Percentiles rank a stretch among this genome's conserved stretches.
Conservation (phyloP, 768 basidiomycete genomes). For the Pisolithus sp. region DNA sequence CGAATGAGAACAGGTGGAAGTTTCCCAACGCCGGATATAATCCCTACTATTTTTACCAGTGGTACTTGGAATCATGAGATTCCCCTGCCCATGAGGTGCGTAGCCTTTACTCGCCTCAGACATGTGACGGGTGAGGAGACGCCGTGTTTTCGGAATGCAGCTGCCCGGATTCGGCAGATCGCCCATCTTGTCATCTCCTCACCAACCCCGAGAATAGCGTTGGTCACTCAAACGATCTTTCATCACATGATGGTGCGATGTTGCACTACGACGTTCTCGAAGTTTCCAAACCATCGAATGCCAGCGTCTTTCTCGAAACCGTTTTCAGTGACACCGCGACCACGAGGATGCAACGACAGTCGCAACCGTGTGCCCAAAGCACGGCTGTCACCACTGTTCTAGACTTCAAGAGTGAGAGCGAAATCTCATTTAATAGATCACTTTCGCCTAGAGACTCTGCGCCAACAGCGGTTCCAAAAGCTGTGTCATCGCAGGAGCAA, state of each 20-base stretch:
- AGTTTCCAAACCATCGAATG: background rate
- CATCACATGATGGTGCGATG: background rate
- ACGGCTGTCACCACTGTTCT: slow-evolving; percentile 7
- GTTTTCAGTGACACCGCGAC: background rate
- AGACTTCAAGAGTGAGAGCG: background rate
- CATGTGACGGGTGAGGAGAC: background rate
- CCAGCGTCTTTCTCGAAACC: background rate
- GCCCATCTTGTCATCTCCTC: too few species aligned
- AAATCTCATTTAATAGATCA: background rate
- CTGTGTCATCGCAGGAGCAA: slow-evolving; percentile 1
- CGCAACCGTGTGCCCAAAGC: background rate
- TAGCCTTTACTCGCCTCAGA: background rate
- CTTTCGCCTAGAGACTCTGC: background rate
- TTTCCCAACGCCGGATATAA: background rate
- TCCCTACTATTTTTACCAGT: background rate
- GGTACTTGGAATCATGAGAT: slow-evolving; percentile 1
- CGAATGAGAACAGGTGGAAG: background rate
- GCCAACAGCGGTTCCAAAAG: slow-evolving; percentile 1
- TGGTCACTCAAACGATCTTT: background rate
- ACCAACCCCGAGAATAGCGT: background rate
- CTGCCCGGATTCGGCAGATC: background rate
- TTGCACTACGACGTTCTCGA: background rate
- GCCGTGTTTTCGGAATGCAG: background rate
- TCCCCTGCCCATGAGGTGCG: background rate
- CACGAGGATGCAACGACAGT: background rate